These are phyloP conservation scores for Ogataea ramenticola DNA, from an alignment of 805 yeast species.

Conservation along the genomic window DNA sequence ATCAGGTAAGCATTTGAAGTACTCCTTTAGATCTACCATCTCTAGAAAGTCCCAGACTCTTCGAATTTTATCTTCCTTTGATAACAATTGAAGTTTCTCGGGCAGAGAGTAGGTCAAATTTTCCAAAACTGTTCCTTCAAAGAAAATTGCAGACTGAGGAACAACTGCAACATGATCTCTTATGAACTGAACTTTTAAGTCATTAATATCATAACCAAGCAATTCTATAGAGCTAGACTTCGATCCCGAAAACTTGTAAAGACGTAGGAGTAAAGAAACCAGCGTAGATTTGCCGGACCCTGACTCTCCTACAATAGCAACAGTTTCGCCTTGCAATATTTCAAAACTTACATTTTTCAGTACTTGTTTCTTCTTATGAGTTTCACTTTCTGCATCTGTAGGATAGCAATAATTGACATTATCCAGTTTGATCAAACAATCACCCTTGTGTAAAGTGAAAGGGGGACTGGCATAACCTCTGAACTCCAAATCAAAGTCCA, in stretches of 20 bases:
- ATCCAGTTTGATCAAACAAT: constrained; percentile 30
- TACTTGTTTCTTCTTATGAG: constrained; percentile 12
- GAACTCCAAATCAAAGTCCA: constrained; percentile 29
- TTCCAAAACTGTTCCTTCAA: constrained; percentile 66
- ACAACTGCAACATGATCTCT: constrained; percentile 59
- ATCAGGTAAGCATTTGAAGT: constrained; percentile 45
- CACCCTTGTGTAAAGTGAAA: not conserved
- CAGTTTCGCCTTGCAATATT: constrained; percentile 38
- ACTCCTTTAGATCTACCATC: constrained; percentile 44
- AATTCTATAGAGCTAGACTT: constrained; percentile 17
- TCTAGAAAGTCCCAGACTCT: constrained; percentile 26
- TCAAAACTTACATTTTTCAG: constrained; percentile 36
- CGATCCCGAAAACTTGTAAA: constrained; percentile 27
- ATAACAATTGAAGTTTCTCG: no score
- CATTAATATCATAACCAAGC: constrained; percentile 40
- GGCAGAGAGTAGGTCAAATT: constrained; percentile 60
- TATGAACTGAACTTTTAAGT: constrained; percentile 38
- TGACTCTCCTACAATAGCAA: constrained; percentile 76
- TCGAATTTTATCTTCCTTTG: constrained; percentile 1
- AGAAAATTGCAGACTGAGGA: constrained; percentile 65
- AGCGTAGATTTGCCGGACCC: constrained; percentile 92
- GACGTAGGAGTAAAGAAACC: constrained; percentile 43
- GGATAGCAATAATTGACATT: constrained; percentile 47
- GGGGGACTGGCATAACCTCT: constrained; percentile 29
- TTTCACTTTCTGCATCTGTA: constrained; percentile 8